Conservation (phyloP, 352 stramenopile species). For the Aphanomyces astaci region DNA sequence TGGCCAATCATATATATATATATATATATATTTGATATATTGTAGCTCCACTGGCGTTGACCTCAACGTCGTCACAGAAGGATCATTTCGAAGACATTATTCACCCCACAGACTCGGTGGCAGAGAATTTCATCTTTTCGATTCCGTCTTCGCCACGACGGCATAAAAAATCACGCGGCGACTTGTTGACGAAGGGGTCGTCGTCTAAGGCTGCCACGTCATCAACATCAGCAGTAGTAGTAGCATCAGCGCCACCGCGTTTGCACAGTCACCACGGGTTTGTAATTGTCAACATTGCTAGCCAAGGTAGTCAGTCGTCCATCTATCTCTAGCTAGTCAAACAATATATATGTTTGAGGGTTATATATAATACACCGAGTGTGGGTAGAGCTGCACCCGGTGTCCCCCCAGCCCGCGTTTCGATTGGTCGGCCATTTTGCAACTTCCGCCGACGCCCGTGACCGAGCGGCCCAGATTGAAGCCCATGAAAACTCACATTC, state of each 20-base stretch:
- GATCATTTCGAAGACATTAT: constrained; percentile 6
- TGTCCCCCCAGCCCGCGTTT: neutral
- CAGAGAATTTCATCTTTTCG: constrained; percentile 69
- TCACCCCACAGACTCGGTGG: constrained; percentile 35
- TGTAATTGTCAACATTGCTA: constrained; percentile 6
- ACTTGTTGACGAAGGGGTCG: too few species aligned
- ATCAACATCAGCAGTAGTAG: neutral
- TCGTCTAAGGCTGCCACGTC: too few species aligned
- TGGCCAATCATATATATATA: neutral
- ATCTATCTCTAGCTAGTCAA: neutral
- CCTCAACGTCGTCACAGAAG: neutral
- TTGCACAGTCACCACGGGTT: neutral
- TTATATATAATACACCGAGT: too few species aligned
- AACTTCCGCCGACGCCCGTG: neutral
- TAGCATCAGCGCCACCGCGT: too few species aligned
- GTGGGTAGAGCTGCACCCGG: neutral
- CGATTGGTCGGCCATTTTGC: neutral
- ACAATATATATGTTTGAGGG: neutral
- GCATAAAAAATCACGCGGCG: too few species aligned
- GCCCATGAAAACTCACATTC: neutral
- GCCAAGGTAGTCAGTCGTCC: neutral
- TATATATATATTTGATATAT: neutral
- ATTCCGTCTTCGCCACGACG: constrained; percentile 28
- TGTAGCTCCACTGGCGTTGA: neutral
- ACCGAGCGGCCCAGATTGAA: neutral